Percentiles rank a stretch among this genome's conserved stretches.
Conservation (phyloP, 2,329 filamentous ascomycete genomes). For the Verticillium tricorpus region DNA sequence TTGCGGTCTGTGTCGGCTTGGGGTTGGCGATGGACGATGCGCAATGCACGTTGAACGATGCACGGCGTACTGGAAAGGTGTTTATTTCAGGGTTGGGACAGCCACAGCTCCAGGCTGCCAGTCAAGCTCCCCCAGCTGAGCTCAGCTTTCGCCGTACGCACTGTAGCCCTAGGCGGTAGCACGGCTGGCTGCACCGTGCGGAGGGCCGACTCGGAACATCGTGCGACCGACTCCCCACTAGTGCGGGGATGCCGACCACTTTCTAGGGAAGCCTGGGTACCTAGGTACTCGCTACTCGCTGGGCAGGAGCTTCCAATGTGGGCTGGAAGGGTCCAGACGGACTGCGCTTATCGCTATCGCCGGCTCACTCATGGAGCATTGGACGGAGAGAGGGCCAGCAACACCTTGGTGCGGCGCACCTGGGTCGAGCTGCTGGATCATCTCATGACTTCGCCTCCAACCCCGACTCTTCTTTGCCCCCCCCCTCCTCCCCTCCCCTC, state of each 20-base stretch:
- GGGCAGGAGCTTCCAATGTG: neutral
- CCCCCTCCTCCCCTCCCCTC: neutral
- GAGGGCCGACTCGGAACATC: neutral
- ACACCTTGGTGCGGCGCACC: neutral
- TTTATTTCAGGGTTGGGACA: conserved; percentile 16
- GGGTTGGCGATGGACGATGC: neutral
- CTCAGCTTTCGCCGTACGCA: neutral
- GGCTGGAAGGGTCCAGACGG: neutral
- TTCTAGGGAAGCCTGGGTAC: too few species aligned
- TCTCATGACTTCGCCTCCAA: neutral
- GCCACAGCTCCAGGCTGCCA: neutral
- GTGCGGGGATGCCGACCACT: neutral
- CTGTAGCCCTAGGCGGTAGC: neutral
- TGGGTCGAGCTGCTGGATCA: neutral
- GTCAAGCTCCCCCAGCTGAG: neutral
- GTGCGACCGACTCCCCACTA: neutral
- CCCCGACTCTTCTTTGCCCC: neutral
- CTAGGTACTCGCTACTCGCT: neutral
- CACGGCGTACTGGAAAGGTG: conserved; percentile 19
- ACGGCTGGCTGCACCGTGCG: neutral
- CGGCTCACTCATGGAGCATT: neutral
- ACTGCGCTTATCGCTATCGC: neutral
- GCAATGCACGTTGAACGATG: neutral
- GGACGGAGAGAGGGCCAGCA: neutral
- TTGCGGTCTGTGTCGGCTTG: neutral